Evolutionary conservation across 2,329 filamentous ascomycete species (phyloP), one percentile per base, ranked within the genome.

Genomic region (Bipolaris bicolor): DNA sequence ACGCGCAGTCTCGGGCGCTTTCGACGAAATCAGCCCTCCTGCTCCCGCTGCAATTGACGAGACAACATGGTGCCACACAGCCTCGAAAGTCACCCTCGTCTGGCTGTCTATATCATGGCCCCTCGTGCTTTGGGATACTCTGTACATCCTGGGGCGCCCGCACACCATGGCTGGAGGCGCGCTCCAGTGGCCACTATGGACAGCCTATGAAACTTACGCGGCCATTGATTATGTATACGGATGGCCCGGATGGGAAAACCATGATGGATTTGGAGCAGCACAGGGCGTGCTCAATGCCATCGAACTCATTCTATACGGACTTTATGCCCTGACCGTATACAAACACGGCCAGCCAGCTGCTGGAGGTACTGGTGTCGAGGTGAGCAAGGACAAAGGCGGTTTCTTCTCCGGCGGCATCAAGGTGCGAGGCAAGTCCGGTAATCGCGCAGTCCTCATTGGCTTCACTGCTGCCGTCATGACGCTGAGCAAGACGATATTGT

Each of bases 221-320:
- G 80, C 82, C 49, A 81, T 96, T 64, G 92, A 97, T 77, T 82
- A 92, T 75, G 82, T 94, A 31, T 97, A 97, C 79, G 91, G 92
- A 39, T 88, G 84, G 81, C 87, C 88, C 67, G 88, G 89, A 3
- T 91, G 84, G 73, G 78, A 90, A 59, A 61, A 64, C 9, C 76
- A 82, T 20, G 87, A 88, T 71, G 91, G 92, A 34, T 97, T 96
- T 77, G 90, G 90, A 0, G 85, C 83, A 40, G 91, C 91, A 36
- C 92, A 96, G 81, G 84, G 84, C 26, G 67, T 81, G 6, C 72
- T 93, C 63, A 95, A 94, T 70, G 75, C 85, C 6, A 65, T 90
- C 52, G 91, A 95, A 81, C 87, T 85, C 3, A 55, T 79, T 33
- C 81, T 88, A 68, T 94, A 93, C 72, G 76, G 78, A 53, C 80